phyloP scores from a whole-genome alignment of 441 rosid species.

The Populus hybrid region DNA sequence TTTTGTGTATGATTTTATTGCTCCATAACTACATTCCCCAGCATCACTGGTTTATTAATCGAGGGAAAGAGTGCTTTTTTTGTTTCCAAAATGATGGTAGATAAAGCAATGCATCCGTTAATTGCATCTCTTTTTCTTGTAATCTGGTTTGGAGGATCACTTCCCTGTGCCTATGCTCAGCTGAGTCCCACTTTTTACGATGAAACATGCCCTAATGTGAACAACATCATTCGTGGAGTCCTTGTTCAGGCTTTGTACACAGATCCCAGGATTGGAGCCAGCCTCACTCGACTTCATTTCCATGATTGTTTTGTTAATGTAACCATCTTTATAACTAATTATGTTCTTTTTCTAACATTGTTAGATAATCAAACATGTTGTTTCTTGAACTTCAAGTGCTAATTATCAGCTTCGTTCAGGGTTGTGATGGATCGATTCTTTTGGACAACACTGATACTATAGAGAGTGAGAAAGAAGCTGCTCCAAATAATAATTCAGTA shows the following conservation, averaged over 20 bases:
- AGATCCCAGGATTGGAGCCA: slow-evolving; percentile 57
- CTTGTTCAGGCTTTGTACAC: slow-evolving; percentile 29
- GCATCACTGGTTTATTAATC: neutral
- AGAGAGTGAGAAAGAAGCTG: slow-evolving; percentile 44
- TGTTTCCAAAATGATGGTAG: neutral
- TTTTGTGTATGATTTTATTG: too few relatives aligned
- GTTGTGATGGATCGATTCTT: slow-evolving; percentile 66
- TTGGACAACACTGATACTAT: slow-evolving; percentile 45
- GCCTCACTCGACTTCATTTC: slow-evolving; percentile 68
- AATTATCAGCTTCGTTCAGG: slow-evolving; percentile 5
- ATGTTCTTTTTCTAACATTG: neutral
- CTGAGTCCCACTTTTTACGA: slow-evolving; percentile 46
- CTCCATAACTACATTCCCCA: neutral
- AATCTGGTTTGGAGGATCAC: slow-evolving; percentile 15
- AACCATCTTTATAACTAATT: neutral
- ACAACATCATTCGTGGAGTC: slow-evolving; percentile 30
- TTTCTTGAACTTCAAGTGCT: neutral
- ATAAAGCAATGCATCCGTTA: neutral
- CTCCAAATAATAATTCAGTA: slow-evolving; percentile 36
- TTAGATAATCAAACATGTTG: neutral
- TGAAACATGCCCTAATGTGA: slow-evolving; percentile 42
- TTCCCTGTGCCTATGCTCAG: slow-evolving; percentile 39
- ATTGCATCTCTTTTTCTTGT: slow-evolving; percentile 1
- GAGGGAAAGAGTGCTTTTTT: neutral
- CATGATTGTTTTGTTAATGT: slow-evolving; percentile 79